These are phyloP conservation scores for Martensiomyces pterosporus DNA, from an alignment of 192 early-diverging fungal genomes.

Conservation along the genomic window DNA sequence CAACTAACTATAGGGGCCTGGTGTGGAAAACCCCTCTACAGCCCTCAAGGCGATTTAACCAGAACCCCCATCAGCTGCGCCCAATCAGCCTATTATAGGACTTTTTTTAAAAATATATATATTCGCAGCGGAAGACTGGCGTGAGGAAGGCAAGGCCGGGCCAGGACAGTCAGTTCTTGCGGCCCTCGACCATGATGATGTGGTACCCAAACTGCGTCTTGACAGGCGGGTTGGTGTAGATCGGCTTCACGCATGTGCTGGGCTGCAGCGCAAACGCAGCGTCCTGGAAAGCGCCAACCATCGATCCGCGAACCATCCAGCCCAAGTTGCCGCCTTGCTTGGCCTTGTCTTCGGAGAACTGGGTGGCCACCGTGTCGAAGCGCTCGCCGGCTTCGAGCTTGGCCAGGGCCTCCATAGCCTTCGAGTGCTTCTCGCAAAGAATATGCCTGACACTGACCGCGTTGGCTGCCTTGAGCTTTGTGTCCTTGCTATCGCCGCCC, in stretches of 20 bases:
- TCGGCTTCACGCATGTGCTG: slow-evolving; percentile 59
- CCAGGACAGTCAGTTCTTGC: slow-evolving; percentile 27
- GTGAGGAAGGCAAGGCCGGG: too few relatives aligned
- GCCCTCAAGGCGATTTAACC: too few relatives aligned
- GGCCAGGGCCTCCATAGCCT: slow-evolving; percentile 63
- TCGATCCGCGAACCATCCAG: slow-evolving; percentile 68
- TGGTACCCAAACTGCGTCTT: slow-evolving; percentile 78
- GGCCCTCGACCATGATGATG: slow-evolving; percentile 78
- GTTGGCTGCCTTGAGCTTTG: slow-evolving; percentile 62
- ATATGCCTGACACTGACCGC: slow-evolving; percentile 71
- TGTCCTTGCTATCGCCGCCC: slow-evolving; percentile 20
- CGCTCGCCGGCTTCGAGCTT: slow-evolving; percentile 55
- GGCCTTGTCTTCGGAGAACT: slow-evolving; percentile 81
- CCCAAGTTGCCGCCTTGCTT: slow-evolving; percentile 75
- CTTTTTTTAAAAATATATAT: too few relatives aligned
- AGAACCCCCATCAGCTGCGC: too few relatives aligned
- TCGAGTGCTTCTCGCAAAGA: slow-evolving; percentile 79
- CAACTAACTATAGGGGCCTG: too few relatives aligned
- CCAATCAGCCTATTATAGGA: too few relatives aligned
- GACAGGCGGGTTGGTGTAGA: slow-evolving; percentile 69
- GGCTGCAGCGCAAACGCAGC: slow-evolving; percentile 72
- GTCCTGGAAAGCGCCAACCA: slow-evolving; percentile 75
- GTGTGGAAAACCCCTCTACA: too few relatives aligned
- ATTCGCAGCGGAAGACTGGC: too few relatives aligned
- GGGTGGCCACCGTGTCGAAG: slow-evolving; percentile 68